Evolutionary conservation across 192 early-diverging fungal genomes (phyloP), one percentile per base, ranked within the genome.

Genomic region (Gigaspora rosea): DNA sequence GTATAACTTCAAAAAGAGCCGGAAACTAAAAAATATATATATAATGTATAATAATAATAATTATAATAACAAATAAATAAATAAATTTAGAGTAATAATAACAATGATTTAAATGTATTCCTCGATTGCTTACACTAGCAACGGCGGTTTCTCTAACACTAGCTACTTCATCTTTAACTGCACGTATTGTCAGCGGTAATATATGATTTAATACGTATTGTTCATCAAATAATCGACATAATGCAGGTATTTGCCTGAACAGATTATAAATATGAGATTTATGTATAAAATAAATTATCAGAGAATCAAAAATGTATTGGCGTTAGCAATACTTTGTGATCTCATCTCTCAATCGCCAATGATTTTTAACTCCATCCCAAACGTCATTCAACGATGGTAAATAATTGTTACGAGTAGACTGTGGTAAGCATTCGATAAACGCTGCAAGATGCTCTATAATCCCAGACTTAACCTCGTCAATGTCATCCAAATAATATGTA

Each of bases 341-440:
- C 46, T 89, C 85, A 77, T 94, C 89, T 51, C 93, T 84, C 41
- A 91, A 82, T 15, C 92, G 86, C 93, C 93, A 94, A 71, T 91
- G 89, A 58, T 69, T 58, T 36, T 80, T 80, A 61, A 92, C 87
- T 65, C 90, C 90, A 70, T 83, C 82, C 81, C 92, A 93, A 8
- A 92, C 90, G 62, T 90, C 86, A 74, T 84, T 79, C 5, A 93
- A 80, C 70, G 87, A 86, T 4, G 89, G 90, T 77, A 94, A 75
- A 77, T 89, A 91, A 22, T 89, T 86, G 18, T 90, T 87, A 1
- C 92, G 86, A 67, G 86, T 86, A 9, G 83, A 80, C 13, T 85
- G 80, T 1, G 90, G 87, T 33, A 94, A 83, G 62, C 86, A 88
- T 8, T 85, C 81, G 33, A 94, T 78, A 52, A 92, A 90, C 49